Conservation (phyloP, 2,329 filamentous ascomycete genomes). For the Trichoderma atroviride region DNA sequence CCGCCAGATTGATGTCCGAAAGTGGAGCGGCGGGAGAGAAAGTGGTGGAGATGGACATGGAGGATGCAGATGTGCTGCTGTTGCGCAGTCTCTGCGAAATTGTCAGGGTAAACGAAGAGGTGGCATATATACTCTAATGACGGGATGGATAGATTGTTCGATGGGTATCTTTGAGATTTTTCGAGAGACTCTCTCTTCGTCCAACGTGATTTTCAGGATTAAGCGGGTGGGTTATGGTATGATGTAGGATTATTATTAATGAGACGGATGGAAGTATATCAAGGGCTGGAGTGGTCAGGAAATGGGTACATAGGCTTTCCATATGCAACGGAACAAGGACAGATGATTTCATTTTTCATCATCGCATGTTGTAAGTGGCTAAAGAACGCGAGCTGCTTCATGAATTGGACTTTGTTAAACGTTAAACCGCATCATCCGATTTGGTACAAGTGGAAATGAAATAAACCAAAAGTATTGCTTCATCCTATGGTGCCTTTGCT, state of each 20-base stretch:
- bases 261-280: background rate
- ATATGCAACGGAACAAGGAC: background rate
- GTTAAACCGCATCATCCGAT: background rate
- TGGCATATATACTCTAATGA: conserved; percentile 2
- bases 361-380: background rate
- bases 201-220: background rate
- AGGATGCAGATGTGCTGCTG: conserved; percentile 43
- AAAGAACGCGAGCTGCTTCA: background rate
- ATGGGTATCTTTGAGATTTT: background rate
- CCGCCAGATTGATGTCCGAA: conserved; percentile 46
- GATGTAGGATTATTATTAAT: background rate
- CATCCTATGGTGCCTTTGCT: background rate
- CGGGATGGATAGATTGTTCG: background rate
- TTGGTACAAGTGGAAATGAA: background rate
- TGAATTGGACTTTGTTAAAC: background rate
- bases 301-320: no score
- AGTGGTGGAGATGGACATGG: conserved; percentile 37
- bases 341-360: background rate
- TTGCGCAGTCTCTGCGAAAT: conserved; percentile 48
- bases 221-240: background rate
- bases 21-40: conserved; percentile 36
- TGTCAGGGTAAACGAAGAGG: conserved; percentile 44
- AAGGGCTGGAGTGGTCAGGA: background rate
- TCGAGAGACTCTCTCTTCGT: background rate
- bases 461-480: background rate